Conservation (phyloP, 2,329 filamentous ascomycete genomes). For the Ophiostoma montium region DNA sequence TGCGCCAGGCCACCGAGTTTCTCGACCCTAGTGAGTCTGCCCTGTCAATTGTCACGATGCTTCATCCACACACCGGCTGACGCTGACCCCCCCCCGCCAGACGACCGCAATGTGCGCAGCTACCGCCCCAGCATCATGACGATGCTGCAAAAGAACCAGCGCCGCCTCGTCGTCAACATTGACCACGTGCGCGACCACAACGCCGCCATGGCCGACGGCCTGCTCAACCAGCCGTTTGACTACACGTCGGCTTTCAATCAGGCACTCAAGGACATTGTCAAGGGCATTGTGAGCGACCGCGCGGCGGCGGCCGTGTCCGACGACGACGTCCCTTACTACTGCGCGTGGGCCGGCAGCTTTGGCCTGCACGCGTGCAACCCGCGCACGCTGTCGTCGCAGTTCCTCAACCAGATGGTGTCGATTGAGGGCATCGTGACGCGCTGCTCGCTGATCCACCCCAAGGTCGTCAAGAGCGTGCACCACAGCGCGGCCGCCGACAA, state of each 20-base stretch:
- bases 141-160: slow-evolving; percentile 55
- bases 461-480: slow-evolving; percentile 96
- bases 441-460: slow-evolving; percentile 87
- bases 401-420: slow-evolving; percentile 93
- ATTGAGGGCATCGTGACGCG: slow-evolving; percentile 95
- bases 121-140: slow-evolving; percentile 81
- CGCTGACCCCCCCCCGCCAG: slow-evolving; percentile 18
- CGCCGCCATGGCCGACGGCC: slow-evolving; percentile 59
- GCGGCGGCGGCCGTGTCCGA: slow-evolving; percentile 18
- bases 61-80: slow-evolving; percentile 15
- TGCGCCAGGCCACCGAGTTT: slow-evolving; percentile 82
- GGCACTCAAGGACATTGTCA: slow-evolving; percentile 78
- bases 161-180: slow-evolving; percentile 58
- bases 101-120: slow-evolving; percentile 45
- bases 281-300: slow-evolving; percentile 63
- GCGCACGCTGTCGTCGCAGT: slow-evolving; percentile 72
- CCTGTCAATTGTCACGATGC: slow-evolving; percentile 2
- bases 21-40: slow-evolving; percentile 61
- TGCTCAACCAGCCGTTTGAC: slow-evolving; percentile 79
- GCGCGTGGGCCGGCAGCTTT: slow-evolving; percentile 93
- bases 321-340: slow-evolving; percentile 81
- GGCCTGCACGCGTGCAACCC: slow-evolving; percentile 92
- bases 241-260: slow-evolving; percentile 78
- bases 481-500: slow-evolving; percentile 78
- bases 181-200: slow-evolving; percentile 88